phyloP scores from a whole-genome alignment of 805 yeast species.

The Nakazawaea siamensis region DNA sequence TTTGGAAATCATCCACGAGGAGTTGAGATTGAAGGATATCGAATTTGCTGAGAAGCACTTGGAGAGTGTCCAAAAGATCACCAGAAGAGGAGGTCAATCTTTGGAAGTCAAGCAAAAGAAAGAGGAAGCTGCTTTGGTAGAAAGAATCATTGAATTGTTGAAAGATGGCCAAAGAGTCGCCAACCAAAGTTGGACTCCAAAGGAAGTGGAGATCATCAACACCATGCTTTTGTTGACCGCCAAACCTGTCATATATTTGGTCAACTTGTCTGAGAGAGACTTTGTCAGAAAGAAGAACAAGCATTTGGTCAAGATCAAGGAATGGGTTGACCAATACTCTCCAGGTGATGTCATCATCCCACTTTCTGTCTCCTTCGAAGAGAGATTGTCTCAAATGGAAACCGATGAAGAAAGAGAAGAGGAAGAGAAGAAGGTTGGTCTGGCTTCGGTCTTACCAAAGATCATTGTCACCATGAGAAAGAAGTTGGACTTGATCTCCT shows the following conservation, averaged over 20 bases:
- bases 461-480: slow-evolving; percentile 60
- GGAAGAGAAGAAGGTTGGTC: slow-evolving; percentile 27
- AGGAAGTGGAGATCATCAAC: slow-evolving; percentile 62
- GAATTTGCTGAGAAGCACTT: slow-evolving; percentile 67
- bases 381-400: slow-evolving; percentile 81
- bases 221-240: slow-evolving; percentile 73
- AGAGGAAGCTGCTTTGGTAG: slow-evolving; percentile 49
- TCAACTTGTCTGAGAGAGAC: slow-evolving; percentile 69
- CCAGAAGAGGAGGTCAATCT: slow-evolving; percentile 59
- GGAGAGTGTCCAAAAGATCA: slow-evolving; percentile 46
- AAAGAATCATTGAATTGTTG: slow-evolving; percentile 52
- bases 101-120: slow-evolving; percentile 57
- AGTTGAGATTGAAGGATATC: slow-evolving; percentile 57
- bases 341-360: slow-evolving; percentile 85
- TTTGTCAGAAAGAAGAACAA: slow-evolving; percentile 46
- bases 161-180: slow-evolving; percentile 61
- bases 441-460: slow-evolving; percentile 47
- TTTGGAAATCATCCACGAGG: slow-evolving; percentile 55
- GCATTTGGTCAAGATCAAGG: slow-evolving; percentile 38
- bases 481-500: slow-evolving; percentile 65
- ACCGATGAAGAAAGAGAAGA: slow-evolving; percentile 40
- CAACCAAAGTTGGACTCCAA: slow-evolving; percentile 48
- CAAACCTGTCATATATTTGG: slow-evolving; percentile 75
- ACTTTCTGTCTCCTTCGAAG: slow-evolving; percentile 87
- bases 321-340: slow-evolving; percentile 62